phyloP scores from a whole-genome alignment of 176 grass and related monocot genomes.

The Metroxylon sagu region DNA sequence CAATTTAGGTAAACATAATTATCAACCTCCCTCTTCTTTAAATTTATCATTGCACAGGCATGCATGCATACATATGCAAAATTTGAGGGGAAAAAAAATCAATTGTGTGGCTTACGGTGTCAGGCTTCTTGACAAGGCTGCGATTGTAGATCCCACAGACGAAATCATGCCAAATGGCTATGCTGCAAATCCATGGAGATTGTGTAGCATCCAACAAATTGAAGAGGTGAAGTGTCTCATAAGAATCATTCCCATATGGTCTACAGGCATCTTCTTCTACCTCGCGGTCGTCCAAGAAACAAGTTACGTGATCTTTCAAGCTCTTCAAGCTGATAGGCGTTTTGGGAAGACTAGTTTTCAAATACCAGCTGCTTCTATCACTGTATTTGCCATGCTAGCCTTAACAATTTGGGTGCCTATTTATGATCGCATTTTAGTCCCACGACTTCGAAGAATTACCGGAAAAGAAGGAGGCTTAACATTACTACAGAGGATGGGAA shows the following conservation, averaged over 20 bases:
- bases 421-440: constrained; percentile 55
- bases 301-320: constrained; percentile 48
- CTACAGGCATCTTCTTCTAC: constrained; percentile 63
- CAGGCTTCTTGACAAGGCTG: constrained; percentile 77
- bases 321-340: no score
- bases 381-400: constrained; percentile 70
- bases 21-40: no score
- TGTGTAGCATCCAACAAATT: constrained; percentile 84
- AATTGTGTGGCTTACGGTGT: not conserved
- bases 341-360: no score
- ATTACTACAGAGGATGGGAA: constrained; percentile 34
- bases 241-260: constrained; percentile 75
- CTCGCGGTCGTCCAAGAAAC: constrained; percentile 31
- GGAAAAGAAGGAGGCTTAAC: constrained; percentile 29
- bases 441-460: constrained; percentile 29
- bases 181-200: constrained; percentile 42
- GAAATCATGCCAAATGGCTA: constrained; percentile 33
- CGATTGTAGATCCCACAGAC: constrained; percentile 34
- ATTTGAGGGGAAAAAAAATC: no score
- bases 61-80: no score
- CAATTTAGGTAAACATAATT: constrained; percentile 5
- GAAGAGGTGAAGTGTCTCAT: constrained; percentile 88
- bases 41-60: no score
- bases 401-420: constrained; percentile 49
- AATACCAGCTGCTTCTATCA: constrained; percentile 31